These are phyloP conservation scores for Populus euphratica DNA, from an alignment of 345 rosid species.

Conservation along the genomic window DNA sequence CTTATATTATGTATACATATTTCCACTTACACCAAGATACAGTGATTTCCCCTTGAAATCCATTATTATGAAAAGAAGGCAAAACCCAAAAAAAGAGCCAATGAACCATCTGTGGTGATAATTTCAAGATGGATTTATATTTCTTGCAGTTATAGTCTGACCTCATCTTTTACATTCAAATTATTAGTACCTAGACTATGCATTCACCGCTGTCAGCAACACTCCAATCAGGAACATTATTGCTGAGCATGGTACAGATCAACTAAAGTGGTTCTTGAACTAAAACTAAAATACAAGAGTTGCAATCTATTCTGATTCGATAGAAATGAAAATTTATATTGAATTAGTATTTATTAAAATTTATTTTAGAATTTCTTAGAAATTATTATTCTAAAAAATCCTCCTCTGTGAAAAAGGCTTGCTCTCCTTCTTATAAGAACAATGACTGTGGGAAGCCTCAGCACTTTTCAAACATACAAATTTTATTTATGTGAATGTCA, in stretches of 20 bases:
- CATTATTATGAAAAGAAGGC: neutral
- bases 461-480: neutral
- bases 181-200: neutral
- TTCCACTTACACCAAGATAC: neutral
- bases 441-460: neutral
- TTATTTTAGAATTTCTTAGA: too few species aligned
- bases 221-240: too few species aligned
- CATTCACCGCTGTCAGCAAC: neutral
- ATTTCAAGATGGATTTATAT: neutral
- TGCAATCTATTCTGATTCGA: too few species aligned
- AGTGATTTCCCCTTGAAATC: neutral
- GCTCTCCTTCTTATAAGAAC: neutral
- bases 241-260: too few species aligned
- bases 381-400: too few species aligned
- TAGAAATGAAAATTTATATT: too few species aligned
- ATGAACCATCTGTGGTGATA: neutral
- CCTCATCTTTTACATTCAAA: neutral
- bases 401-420: too few species aligned
- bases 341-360: too few species aligned
- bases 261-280: too few species aligned
- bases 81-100: neutral
- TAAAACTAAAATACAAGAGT: too few species aligned
- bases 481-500: neutral
- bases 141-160: neutral
- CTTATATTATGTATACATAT: neutral